These are phyloP conservation scores for Sporothrix pseudoabietina DNA, from an alignment of 2,329 filamentous ascomycete genomes.

Conservation along the genomic window DNA sequence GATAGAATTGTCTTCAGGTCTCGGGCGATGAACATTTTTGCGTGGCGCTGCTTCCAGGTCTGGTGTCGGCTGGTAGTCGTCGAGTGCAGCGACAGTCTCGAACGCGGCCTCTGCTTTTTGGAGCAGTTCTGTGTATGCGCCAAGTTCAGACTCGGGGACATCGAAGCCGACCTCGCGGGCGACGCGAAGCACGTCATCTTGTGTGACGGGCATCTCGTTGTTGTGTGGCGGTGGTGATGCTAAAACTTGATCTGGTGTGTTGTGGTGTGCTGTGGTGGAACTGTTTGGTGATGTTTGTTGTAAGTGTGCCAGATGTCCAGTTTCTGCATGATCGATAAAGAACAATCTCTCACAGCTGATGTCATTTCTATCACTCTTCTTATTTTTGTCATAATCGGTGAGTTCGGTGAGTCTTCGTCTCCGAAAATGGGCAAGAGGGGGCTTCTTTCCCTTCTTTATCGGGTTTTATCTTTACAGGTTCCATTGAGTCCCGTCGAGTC, in stretches of 20 bases:
- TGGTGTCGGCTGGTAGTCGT: conserved; percentile 42
- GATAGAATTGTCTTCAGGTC: conserved; percentile 42
- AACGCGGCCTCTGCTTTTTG: conserved; percentile 28
- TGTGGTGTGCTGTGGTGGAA: no score
- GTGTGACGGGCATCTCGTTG: conserved; percentile 26
- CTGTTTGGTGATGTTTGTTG: not conserved
- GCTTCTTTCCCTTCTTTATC: not conserved
- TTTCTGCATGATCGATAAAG: no score
- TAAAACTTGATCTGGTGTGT: no score
- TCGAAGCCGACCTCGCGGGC: conserved; percentile 39
- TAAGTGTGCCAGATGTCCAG: not conserved
- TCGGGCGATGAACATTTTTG: conserved; percentile 41
- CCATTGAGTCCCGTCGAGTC: no score
- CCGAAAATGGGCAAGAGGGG: not conserved
- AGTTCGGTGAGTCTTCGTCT: not conserved
- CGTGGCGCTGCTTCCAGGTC: conserved; percentile 31
- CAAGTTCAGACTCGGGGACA: conserved; percentile 38
- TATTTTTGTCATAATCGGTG: not conserved
- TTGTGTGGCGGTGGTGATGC: not conserved
- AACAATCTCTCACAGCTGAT: not conserved
- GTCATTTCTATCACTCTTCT: not conserved
- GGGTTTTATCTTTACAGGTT: not conserved
- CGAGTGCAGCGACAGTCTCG: conserved; percentile 27
- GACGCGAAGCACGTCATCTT: conserved; percentile 35
- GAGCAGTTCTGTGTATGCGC: conserved; percentile 39